Base-by-base conservation (phyloP, 352 stramenopile genomes). In the Globisporangium heterothallicum region DNA sequence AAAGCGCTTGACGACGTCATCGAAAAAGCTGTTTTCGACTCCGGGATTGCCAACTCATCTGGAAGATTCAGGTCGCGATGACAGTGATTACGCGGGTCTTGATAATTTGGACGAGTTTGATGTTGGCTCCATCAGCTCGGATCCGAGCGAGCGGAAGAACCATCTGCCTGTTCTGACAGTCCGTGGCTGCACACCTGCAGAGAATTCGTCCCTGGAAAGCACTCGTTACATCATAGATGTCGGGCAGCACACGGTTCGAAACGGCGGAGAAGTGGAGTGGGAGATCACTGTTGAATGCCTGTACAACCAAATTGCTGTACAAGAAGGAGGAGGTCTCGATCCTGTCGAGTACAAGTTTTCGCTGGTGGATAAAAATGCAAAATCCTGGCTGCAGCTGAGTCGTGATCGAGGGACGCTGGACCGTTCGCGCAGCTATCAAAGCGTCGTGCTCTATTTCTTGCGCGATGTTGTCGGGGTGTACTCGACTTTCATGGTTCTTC, bases 151-250 rank as follows among this genome's bases (percentile, higher is more conserved):
- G 25, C 61, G 56, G 8, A 74, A 72, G 48, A 88, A 59, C 19
- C 69, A 87, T 32, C 56, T 86, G 6, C 68, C 82, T 2, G 62
- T 89, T 4, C 53, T 94, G 26, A 69, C 70, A 9, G 58, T 94
- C 59, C 80, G 84, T 34, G 84, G 84, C 0, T 95, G 84, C 46
- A 95, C 84, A 1, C 84, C 84, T 12, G 79, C 77, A 2, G 80
- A 92, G 25, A 92, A 92, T 50, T 91, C 82, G 7, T 74, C 75
- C 1, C 72, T 95, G 1, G 79, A 93, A 30, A 88, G 79, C 24
- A 88, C 81, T 26, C 77, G 84, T 6, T 95, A 89, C 52, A 72
- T 93, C 19, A 90, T 95, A 30, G 84, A 95, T 61, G 81, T 89
- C 13, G 84, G 84, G 0, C 84, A 95, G 41, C 84, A 95, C 55